Base-by-base conservation (phyloP, 768 basidiomycete species). In the Pleurotus eryngii region DNA sequence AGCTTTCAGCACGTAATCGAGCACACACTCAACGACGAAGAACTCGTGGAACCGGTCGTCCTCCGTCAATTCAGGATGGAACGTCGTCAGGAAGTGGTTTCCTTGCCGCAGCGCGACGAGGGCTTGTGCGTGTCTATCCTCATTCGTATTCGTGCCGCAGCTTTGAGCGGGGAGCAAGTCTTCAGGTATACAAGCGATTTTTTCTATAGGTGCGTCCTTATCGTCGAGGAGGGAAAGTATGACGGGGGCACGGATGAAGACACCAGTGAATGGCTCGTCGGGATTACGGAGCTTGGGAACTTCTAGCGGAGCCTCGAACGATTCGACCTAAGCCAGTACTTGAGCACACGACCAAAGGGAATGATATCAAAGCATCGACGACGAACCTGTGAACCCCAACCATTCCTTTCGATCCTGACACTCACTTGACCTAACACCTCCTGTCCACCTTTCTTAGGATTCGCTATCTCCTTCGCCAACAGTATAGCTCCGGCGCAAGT, bases 401-500 rank as follows among this genome's bases (percentile, higher is more conserved):
- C 91, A 64, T 98, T 98, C 60, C 95, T 81, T 54, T 83, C 86
- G 30, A 95, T 86, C 4, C 82, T 84, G 60, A 96, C 79, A 3
- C 86, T 83, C 65, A 97, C 82, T 6, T 88, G 93, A 27, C 86
- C 86, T 9, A 96, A 73, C 12, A 95, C 78, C 63, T 95, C 90
- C 69, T 96, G 94, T 1, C 93, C 93, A 27, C 90, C 91, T 64
- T 85, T 87, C 75, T 93, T 94, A 3, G 86, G 82, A 45, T 89
- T 87, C n/a, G n/a, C 54, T 2, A 92, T 82, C 11, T 78, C 73
- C 60, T 87, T 79, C 2, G 94, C 82, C 46, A 98, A 81, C 17
- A 98, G 76, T 54, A 98, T 97, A 40, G 95, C 95, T 9, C 96
- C 95, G 0, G 95, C 95, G 70, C 95, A 98, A 0, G 94, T 97